Conservation (phyloP, 106 monocot species). For the Triglochin maritima region DNA sequence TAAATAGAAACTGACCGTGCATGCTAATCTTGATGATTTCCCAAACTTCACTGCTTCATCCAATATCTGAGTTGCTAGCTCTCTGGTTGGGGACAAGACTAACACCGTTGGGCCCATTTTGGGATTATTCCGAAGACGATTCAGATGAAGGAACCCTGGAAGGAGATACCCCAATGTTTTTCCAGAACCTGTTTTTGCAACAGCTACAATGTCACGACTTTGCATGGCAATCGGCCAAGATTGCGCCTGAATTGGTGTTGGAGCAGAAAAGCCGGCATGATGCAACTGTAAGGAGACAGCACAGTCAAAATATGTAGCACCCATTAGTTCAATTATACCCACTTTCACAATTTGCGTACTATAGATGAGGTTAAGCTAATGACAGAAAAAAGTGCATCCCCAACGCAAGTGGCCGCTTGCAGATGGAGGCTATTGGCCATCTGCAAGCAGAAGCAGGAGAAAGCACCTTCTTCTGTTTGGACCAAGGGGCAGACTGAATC, state of each 20-base stretch:
- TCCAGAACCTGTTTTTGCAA: conserved; percentile 97
- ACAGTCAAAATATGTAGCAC: neutral
- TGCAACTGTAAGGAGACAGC: conserved; percentile 44
- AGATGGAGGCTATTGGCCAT: conserved; percentile 15
- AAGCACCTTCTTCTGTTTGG: conserved; percentile 19
- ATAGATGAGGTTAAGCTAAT: conserved; percentile 17
- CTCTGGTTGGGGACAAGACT: conserved; percentile 87
- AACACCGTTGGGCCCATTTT: conserved; percentile 76
- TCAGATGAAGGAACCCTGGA: conserved; percentile 76
- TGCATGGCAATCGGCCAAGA: conserved; percentile 90
- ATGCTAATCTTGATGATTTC: conserved; percentile 72
- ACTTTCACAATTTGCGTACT: too few species aligned
- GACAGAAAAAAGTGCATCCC: conserved; percentile 24
- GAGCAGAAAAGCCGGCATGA: conserved; percentile 70
- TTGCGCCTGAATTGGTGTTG: conserved; percentile 94
- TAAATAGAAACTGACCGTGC: conserved; percentile 54
- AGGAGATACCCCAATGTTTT: conserved; percentile 91
- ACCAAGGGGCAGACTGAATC: conserved; percentile 25
- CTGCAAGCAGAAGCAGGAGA: conserved; percentile 22
- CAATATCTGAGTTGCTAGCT: conserved; percentile 88
- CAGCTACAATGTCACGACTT: conserved; percentile 70
- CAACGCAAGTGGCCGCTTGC: conserved; percentile 12
- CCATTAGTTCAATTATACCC: too few species aligned
- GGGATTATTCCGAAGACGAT: conserved; percentile 46
- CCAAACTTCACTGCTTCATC: conserved; percentile 78